Evolutionary conservation across 2,329 filamentous ascomycete genomes (phyloP), one percentile per base, ranked within the genome.

Genomic region (Colletotrichum musicola): DNA sequence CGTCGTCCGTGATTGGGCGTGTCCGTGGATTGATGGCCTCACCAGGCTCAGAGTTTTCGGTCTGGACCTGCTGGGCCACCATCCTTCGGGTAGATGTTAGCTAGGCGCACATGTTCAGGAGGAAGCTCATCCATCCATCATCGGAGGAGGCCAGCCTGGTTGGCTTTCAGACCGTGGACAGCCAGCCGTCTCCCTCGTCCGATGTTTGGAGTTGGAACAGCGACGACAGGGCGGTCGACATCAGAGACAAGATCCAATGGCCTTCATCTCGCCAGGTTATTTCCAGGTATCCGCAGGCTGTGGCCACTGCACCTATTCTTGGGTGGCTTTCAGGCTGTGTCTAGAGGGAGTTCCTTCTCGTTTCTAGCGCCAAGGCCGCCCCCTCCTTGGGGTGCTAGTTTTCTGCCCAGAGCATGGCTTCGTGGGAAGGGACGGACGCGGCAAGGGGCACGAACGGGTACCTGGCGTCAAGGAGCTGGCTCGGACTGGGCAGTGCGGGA

Each of bases 21-120:
- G 61, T 6, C 40, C 20, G 13, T 55, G 59, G 46, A 54, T 50
- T 64, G 50, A 64, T 64, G 61, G 65, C 65, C 61, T 64, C 61
- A 30, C 35, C 54, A 50, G 30, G 54, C 55, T 68, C 61, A 68
- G 61, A 64, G 61, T 64, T 64, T 64, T 50, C 49, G 49, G 65
- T 68, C 65, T 68, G 65, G 65, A 55, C 65, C 65, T 64, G 47
- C 49, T 59, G 14, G 20, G 20, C 54, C 25, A 25, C 44, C 60
- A 68, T 68, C 65, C 65, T 60, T 60, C 40, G 44, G 47, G 16
- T 49, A n/a, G 46, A 10, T 10, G 30, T 35, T 14, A 14, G 40
- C 40, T 42, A 14, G 13, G 12, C 30, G 40, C 16, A 14, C 16
- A 25, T 25, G 22, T 25, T 25, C 22, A n/a, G 40, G 60, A 25